A percentile compares a stretch with the other conserved stretches of the same genome.
Evolutionary conservation across 768 basidiomycete genomes (phyloP).

Genomic region (Amanita inopinata): DNA sequence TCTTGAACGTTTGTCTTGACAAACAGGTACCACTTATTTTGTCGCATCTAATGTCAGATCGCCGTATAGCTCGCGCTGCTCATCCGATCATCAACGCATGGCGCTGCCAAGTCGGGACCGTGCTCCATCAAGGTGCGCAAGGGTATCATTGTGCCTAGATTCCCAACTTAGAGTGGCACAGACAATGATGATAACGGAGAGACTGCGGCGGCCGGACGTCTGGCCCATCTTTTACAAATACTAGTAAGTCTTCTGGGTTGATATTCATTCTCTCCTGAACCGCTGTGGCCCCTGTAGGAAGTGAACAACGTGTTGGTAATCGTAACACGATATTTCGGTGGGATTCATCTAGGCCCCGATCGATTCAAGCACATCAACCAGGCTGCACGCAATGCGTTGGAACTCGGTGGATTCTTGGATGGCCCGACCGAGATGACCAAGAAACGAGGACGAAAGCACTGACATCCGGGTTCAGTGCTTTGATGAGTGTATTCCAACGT

Average conservation of each 20-base stretch:
- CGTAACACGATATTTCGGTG: slow-evolving; percentile 92
- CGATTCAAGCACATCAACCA: slow-evolving; percentile 92
- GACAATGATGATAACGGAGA: slow-evolving; percentile 97
- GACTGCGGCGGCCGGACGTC: slow-evolving; percentile 80
- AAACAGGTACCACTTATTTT: slow-evolving; percentile 61
- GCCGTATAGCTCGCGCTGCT: slow-evolving; percentile 62
- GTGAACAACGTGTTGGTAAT: slow-evolving; percentile 79
- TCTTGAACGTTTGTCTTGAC: neutral
- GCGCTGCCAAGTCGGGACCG: slow-evolving; percentile 57
- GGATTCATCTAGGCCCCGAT: slow-evolving; percentile 83
- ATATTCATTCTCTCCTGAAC: neutral
- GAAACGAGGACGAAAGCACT: slow-evolving; percentile 16
- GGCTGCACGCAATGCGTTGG: slow-evolving; percentile 85
- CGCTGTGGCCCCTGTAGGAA: slow-evolving; percentile 37
- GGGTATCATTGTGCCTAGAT: neutral
- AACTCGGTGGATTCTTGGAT: slow-evolving; percentile 80
- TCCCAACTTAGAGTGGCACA: slow-evolving; percentile 17
- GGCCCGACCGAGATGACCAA: slow-evolving; percentile 26
- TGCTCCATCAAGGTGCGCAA: slow-evolving; percentile 63
- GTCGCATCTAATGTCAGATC: slow-evolving; percentile 58
- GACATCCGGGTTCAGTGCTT: neutral
- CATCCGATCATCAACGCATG: slow-evolving; percentile 80
- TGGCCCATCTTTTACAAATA: slow-evolving; percentile 88
- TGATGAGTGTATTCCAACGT: too few relatives aligned
- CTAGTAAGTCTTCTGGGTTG: slow-evolving; percentile 40